Evolutionary conservation across 2,329 filamentous ascomycete species (phyloP).

Genomic region (Monosporascus cannonballus): DNA sequence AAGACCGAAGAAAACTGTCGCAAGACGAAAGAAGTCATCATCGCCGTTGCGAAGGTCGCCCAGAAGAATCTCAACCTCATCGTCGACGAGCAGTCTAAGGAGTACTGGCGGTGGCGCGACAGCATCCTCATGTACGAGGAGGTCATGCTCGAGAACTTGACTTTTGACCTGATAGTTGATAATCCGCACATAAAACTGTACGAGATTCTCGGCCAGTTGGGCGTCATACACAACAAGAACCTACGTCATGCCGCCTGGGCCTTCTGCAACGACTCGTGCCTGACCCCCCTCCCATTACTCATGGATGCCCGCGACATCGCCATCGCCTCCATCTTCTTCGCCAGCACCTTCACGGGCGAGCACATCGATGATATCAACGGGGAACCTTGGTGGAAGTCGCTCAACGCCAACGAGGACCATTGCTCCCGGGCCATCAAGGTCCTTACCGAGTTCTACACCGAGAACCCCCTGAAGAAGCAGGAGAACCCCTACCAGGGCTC

Average conservation of each 20-base stretch:
- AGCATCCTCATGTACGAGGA: conserved; percentile 91
- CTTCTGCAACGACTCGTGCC: conserved; percentile 84
- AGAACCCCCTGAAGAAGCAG: conserved; percentile 56
- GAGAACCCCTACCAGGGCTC: conserved; percentile 45
- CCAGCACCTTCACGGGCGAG: conserved; percentile 66
- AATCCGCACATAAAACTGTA: conserved; percentile 83
- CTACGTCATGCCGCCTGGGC: conserved; percentile 86
- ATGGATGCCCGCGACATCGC: conserved; percentile 77
- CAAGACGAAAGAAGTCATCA: conserved; percentile 91
- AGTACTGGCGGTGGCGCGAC: conserved; percentile 97
- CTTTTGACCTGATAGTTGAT: conserved; percentile 88
- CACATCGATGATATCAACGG: conserved; percentile 72
- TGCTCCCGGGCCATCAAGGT: conserved; percentile 69
- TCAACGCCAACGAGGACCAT: conserved; percentile 65
- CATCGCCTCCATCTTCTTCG: conserved; percentile 80
- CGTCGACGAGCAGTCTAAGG: conserved; percentile 94
- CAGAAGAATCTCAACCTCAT: conserved; percentile 88
- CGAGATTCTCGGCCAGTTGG: conserved; percentile 68
- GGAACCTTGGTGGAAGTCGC: conserved; percentile 78
- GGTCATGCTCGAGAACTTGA: conserved; percentile 81
- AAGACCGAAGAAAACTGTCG: conserved; percentile 97
- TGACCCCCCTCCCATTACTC: conserved; percentile 78
- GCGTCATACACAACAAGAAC: conserved; percentile 71
- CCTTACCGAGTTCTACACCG: conserved; percentile 63
- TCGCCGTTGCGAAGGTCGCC: conserved; percentile 87